phyloP scores from a whole-genome alignment of 306 rosid species.

The Gastrolobium villosum region DNA sequence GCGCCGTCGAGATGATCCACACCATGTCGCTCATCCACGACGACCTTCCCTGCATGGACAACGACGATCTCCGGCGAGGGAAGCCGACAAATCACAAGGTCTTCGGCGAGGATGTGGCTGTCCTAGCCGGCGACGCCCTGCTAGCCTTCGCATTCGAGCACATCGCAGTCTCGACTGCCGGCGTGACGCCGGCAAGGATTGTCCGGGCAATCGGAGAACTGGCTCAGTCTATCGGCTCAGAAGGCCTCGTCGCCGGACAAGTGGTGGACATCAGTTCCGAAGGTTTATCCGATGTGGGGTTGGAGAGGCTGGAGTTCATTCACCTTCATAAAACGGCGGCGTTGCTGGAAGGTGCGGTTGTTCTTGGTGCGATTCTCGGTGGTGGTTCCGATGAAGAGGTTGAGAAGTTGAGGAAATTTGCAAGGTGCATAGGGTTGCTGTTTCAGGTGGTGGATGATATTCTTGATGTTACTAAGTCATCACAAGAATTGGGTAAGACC shows the following conservation, averaged over 20 bases:
- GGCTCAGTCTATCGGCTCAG: constrained; percentile 71
- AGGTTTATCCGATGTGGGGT: constrained; percentile 66
- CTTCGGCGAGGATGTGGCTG: constrained; percentile 86
- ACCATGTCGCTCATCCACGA: constrained; percentile 95
- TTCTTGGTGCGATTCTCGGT: constrained; percentile 77
- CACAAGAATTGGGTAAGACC: constrained; percentile 81
- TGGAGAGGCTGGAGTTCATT: constrained; percentile 74
- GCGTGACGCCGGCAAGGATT: constrained; percentile 55
- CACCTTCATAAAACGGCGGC: constrained; percentile 83
- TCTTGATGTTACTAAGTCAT: constrained; percentile 84
- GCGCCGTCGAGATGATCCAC: constrained; percentile 91
- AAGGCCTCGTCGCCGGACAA: constrained; percentile 85
- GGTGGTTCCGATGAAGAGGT: constrained; percentile 72
- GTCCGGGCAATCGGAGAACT: constrained; percentile 71
- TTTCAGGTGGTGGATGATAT: constrained; percentile 93
- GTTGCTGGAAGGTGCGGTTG: constrained; percentile 70
- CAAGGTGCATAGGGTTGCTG: constrained; percentile 72
- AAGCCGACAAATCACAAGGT: constrained; percentile 87
- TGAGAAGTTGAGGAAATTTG: constrained; percentile 74
- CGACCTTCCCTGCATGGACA: constrained; percentile 89
- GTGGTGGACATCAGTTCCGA: constrained; percentile 74
- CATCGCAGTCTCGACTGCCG: constrained; percentile 63
- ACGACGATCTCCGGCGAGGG: constrained; percentile 92
- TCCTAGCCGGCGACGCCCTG: constrained; percentile 83
- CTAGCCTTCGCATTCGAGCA: constrained; percentile 82